Conservation (phyloP, 2,329 filamentous ascomycete species). For the Cladosporium austrohemisphaericum region DNA sequence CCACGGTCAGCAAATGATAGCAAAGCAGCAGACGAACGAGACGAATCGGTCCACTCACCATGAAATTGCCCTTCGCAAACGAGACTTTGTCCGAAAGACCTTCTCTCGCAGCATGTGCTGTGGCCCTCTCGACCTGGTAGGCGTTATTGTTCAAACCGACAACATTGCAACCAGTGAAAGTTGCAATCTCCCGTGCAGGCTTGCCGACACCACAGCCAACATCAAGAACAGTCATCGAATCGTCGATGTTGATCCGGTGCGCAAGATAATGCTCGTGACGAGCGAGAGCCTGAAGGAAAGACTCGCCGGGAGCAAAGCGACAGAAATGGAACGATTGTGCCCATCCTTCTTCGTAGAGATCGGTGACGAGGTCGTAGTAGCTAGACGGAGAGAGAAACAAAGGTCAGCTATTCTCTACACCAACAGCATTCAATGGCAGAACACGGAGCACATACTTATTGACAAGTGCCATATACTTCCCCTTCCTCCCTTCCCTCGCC, state of each 20-base stretch:
- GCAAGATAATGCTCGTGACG: constrained; percentile 32
- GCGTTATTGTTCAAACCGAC: constrained; percentile 31
- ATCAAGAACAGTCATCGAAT: constrained; percentile 30
- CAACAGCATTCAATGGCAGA: too few species aligned
- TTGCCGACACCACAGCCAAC: constrained; percentile 33
- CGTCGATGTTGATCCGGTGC: constrained; percentile 21
- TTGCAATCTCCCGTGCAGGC: constrained; percentile 30
- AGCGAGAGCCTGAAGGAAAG: constrained; percentile 77
- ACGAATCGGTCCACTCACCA: constrained; percentile 17
- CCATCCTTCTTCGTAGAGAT: constrained; percentile 94
- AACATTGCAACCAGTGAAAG: constrained; percentile 27
- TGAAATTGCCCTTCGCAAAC: constrained; percentile 69
- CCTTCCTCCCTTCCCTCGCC: constrained; percentile 73
- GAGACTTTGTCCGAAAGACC: constrained; percentile 69
- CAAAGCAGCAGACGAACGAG: background rate
- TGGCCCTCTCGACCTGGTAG: constrained; percentile 28
- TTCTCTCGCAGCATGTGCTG: constrained; percentile 70
- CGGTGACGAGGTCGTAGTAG: constrained; percentile 97
- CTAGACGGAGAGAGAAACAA: background rate
- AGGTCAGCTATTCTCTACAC: too few species aligned
- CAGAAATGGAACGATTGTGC: constrained; percentile 93
- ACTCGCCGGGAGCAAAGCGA: constrained; percentile 77
- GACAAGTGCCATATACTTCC: constrained; percentile 29
- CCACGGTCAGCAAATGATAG: too few species aligned
- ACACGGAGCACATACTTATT: constrained; percentile 6